Evolutionary conservation across 2,329 filamentous ascomycete genomes (phyloP), one percentile per base, ranked within the genome.

Genomic region (Diaporthe vexans): DNA sequence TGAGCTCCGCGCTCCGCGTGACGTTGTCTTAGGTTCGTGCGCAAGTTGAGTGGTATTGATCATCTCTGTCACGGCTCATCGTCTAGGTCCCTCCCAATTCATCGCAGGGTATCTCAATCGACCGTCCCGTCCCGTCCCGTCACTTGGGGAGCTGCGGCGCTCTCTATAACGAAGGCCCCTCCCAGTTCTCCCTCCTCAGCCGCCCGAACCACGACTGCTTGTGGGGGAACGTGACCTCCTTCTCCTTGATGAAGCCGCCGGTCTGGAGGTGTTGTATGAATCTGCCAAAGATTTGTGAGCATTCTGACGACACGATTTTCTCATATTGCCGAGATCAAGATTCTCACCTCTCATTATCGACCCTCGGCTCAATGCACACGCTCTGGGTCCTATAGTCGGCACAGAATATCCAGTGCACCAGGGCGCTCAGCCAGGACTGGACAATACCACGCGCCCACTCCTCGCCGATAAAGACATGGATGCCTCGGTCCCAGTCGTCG

Each of bases 161-260:
- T 40, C 11, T 33, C 35, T 83, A 93, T 40, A 93, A 78, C 6
- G 86, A 86, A 19, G 94, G 94, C 0, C 91, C 91, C 59, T 93
- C 90, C 93, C 95, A 98, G 26, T 88, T 90, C 77, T 98, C 95
- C 75, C 96, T 88, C 73, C 91, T 89, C 76, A 97, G 88, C 79
- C 93, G 93, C 84, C 97, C 93, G 76, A 96, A 88, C 83, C 95
- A 97, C 9, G 94, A 92, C 82, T 97, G 95, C 83, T 99, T 99
- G 82, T 98, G 95, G 1, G 95, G 93, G 77, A 99, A 95, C 0
- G 92, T 90, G 68, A 98, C 88, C 80, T 98, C 95, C 74, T 92
- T 92, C 84, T 98, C 94, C 80, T 95, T 97, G 77, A 93, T 91
- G 81, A 98, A 99, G 0, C 96, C 95, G 0, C 89, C 88, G 9